Evolutionary conservation across 2,329 filamentous ascomycete species (phyloP), one percentile per base, ranked within the genome.

Genomic region (Diaporthe amygdali): DNA sequence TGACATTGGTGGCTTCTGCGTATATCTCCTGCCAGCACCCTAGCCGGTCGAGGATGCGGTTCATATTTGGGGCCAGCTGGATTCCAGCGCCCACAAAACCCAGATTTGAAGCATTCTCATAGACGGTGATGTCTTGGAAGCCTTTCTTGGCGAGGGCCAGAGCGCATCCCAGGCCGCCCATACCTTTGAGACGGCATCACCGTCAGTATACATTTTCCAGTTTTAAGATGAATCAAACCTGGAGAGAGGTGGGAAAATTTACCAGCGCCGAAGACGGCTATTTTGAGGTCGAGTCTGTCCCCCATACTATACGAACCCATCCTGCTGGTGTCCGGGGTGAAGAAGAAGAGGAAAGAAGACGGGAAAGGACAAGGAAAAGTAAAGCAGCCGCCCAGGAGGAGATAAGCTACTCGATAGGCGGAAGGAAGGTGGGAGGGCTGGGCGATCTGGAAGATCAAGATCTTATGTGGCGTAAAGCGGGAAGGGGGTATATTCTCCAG

Each of bases 41-140:
- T 47, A 95, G 83, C 17, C 87, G 84, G 77, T 94, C 91, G 15
- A 96, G 86, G 10, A 96, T 92, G 2, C 93, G 88, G 4, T 91
- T 91, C 87, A 96, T 93, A 75, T 96, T 97, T 0, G 94, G 94
- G 0, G 94, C 93, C 71, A 96, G 86, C 79, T 97, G 94, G 74
- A 96, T 96, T 6, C 94, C 94, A 1, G 94, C 94, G 30, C 94
- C 94, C 1, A 96, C 93, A 76, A 96, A 96, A 6, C 93, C 93
- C 5, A 96, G 86, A 74, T 90, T 88, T 5, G 91, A 89, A 0
- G 93, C 93, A 44, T 87, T 88, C 79, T 96, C 94, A 79, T 91
- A 96, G 64, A 96, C 89, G 68, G 92, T 85, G 76, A 96, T 91
- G 70, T 92, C 84, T 74, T 85, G 89, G 81, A 96, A 95, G 9